Conservation (phyloP, 352 stramenopile genomes). For the Globisporangium paddicum region DNA sequence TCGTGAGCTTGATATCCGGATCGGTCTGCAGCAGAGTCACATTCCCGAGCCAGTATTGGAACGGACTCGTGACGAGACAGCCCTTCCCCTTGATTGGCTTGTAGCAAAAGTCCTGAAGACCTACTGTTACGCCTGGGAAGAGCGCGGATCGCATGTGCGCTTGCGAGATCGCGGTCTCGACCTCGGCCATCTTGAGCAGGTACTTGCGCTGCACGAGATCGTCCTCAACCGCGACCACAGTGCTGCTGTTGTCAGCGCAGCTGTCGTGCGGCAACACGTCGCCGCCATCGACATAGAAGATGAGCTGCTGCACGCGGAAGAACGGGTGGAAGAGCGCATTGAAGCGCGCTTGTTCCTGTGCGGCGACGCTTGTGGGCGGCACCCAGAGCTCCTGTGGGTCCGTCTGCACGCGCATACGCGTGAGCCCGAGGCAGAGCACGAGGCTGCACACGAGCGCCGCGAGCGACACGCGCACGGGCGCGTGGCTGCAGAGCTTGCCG, state of each 20-base stretch:
- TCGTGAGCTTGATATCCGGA: conserved; percentile 83
- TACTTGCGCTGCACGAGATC: conserved; percentile 63
- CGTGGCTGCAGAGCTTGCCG: conserved; percentile 44
- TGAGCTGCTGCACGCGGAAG: conserved; percentile 85
- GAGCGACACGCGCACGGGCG: conserved; percentile 41
- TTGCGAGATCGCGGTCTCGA: conserved; percentile 58
- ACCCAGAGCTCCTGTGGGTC: conserved; percentile 85
- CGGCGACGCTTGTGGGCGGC: conserved; percentile 48
- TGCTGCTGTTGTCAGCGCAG: conserved; percentile 16
- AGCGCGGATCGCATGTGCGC: conserved; percentile 20
- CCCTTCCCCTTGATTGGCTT: conserved; percentile 70
- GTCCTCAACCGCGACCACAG: too few relatives aligned
- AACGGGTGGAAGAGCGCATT: conserved; percentile 80
- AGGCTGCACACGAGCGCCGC: conserved; percentile 41
- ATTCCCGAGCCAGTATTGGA: conserved; percentile 78
- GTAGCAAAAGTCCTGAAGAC: conserved; percentile 76
- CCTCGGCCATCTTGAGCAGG: conserved; percentile 50
- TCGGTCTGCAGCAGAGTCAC: conserved; percentile 50
- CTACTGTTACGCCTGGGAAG: conserved; percentile 27
- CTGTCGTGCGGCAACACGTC: conserved; percentile 3
- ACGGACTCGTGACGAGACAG: conserved; percentile 77
- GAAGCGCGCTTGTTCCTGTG: conserved; percentile 66
- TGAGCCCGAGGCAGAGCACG: conserved; percentile 52
- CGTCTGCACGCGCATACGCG: conserved; percentile 60
- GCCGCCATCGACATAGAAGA: conserved; percentile 60